Conservation (phyloP, 2,329 filamentous ascomycete genomes). For the Cryphonectria carpinicola region DNA sequence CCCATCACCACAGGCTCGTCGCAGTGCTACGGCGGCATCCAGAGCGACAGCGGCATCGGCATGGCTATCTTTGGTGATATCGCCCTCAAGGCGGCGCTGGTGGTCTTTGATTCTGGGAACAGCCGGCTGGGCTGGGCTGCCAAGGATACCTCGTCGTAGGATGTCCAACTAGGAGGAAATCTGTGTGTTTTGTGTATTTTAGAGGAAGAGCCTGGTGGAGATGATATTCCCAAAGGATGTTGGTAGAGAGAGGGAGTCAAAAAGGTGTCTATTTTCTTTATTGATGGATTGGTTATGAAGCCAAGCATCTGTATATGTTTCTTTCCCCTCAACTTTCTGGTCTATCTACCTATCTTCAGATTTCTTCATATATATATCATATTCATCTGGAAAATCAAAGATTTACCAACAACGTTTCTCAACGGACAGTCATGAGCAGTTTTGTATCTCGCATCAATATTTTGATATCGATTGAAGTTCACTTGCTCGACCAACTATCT, state of each 20-base stretch:
- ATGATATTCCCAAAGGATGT: neutral
- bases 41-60: constrained; percentile 33
- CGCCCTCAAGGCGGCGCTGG: constrained; percentile 39
- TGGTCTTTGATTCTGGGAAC: constrained; percentile 41
- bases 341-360: neutral
- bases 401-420: neutral
- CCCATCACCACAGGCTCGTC: constrained; percentile 29
- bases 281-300: neutral
- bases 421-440: neutral
- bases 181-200: neutral
- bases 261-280: neutral
- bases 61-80: constrained; percentile 39
- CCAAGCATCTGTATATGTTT: neutral
- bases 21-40: constrained; percentile 42
- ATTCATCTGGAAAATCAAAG: neutral
- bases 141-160: constrained; percentile 29
- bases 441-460: neutral
- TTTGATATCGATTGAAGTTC: neutral
- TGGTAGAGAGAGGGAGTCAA: neutral
- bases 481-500: too few species aligned
- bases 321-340: neutral
- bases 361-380: neutral
- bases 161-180: neutral
- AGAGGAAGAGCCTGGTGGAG: neutral
- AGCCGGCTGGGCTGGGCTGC: constrained; percentile 48